Conservation (phyloP, 208 protist genomes). For the Leishmania gerbilli region DNA sequence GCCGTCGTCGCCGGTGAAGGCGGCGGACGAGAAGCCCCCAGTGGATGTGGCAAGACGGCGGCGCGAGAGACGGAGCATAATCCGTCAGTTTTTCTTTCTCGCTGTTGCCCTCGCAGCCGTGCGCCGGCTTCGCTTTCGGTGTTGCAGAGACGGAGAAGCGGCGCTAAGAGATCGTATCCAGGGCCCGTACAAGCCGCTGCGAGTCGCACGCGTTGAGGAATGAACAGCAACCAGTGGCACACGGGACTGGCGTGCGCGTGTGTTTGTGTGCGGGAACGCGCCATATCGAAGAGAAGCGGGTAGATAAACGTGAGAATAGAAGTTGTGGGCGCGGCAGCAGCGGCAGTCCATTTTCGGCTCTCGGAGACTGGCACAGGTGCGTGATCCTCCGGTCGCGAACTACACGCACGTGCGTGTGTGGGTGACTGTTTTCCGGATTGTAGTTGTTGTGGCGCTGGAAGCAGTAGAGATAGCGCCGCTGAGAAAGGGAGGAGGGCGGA, state of each 20-base stretch:
- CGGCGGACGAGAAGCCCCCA: slow-evolving; percentile 70
- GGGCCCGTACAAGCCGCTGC: neutral
- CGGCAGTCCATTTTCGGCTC: neutral
- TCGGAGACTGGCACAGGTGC: neutral
- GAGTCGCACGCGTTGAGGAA: neutral
- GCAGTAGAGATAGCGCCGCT: neutral
- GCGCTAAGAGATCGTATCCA: neutral
- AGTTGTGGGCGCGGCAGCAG: neutral
- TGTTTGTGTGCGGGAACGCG: neutral
- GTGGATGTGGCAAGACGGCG: slow-evolving; percentile 26
- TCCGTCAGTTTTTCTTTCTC: neutral
- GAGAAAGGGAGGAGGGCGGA: neutral
- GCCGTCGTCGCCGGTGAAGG: slow-evolving; percentile 67
- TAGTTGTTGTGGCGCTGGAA: neutral
- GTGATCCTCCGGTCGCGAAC: neutral
- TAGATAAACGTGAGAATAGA: neutral
- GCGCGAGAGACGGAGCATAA: slow-evolving; percentile 28
- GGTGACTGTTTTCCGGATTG: too few relatives aligned
- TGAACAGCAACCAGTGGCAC: neutral
- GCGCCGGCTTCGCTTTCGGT: neutral
- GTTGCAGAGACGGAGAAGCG: neutral
- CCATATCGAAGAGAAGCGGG: neutral
- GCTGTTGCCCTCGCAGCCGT: neutral
- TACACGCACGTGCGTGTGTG: neutral
- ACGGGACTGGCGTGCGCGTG: neutral